Conservation (phyloP, 306 rosid genomes). For the Vachellia collinsii region DNA sequence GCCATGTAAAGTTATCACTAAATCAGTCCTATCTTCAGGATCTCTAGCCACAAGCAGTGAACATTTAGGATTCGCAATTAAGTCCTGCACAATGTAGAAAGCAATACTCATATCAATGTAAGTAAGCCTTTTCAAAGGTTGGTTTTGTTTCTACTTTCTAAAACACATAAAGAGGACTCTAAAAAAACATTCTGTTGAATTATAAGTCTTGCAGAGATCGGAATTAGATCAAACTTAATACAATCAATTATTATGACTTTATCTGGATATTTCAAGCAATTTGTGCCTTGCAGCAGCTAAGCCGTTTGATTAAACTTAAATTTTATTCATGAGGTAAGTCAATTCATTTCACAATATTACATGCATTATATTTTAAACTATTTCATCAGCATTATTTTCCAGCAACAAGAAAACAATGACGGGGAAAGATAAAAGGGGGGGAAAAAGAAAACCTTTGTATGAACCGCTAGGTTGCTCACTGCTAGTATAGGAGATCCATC, state of each 20-base stretch:
- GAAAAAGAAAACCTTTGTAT: constrained; percentile 65
- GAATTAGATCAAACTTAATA: neutral
- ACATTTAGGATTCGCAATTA: constrained; percentile 75
- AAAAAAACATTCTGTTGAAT: constrained; percentile 4
- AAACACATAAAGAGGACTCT: neutral
- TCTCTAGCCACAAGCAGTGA: constrained; percentile 90
- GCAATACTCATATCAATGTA: constrained; percentile 34
- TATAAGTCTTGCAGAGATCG: constrained; percentile 15
- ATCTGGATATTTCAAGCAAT: neutral
- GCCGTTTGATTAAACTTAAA: neutral
- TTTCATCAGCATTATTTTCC: constrained; percentile 12
- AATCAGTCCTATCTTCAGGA: constrained; percentile 89
- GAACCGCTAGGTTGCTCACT: constrained; percentile 83
- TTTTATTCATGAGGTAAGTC: constrained; percentile 17
- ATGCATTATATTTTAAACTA: constrained; percentile 11
- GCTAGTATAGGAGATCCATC: constrained; percentile 90
- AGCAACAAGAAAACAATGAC: neutral
- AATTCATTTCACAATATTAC: constrained; percentile 21
- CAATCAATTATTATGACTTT: neutral
- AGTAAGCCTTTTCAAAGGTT: constrained; percentile 17
- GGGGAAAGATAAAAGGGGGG: constrained; percentile 7
- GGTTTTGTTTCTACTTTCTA: constrained; percentile 5
- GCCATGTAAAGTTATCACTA: constrained; percentile 85
- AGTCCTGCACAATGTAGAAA: constrained; percentile 59
- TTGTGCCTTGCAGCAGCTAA: constrained; percentile 4